Base-by-base conservation (phyloP, 2,329 filamentous ascomycete genomes). In the Talaromyces verruculosus region DNA sequence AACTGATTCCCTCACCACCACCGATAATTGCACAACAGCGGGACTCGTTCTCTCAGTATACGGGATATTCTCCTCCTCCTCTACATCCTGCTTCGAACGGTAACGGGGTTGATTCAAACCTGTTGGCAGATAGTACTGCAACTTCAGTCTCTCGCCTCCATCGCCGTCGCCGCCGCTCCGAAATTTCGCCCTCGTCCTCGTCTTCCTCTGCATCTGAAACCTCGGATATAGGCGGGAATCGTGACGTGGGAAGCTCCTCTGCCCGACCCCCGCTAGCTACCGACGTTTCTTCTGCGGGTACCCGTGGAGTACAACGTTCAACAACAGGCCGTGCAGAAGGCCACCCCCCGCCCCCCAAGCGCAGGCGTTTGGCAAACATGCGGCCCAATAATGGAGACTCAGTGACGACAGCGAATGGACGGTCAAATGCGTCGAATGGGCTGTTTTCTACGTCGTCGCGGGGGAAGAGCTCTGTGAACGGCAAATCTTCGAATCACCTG, bases 341-440 rank as follows among this genome's bases (percentile, higher is more conserved):
- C 70, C 71, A 71, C 67, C 71, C 72, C 67, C 76, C 78, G 41
- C 74, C 75, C 63, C 79, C 82, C 73, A 89, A 89, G 81, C 86
- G 88, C 77, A 85, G 84, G 77, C 83, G 85, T 72, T 78, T 82
- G 72, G 74, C 79, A 76, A 88, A 78, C 77, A 91, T 91, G 88
- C 84, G 87, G 80, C 82, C 85, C 69, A 86, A 89, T 77, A 83
- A 82, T 68, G 84, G 86, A 63, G 65, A 68, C 41, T 75, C 74
- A 74, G 71, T 80, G 76, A 79, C 78, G 74, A 82, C 74, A 73
- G 79, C 84, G 71, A 89, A 88, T 74, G 86, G 86, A 70, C 80
- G 83, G 68, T 82, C 82, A 68, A 77, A 82, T 70, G 79, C 84
- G 67, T 82, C 85, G 37, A 90, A 89, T 75, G 88, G 88, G 66